phyloP scores from a whole-genome alignment of 495 filamentous ascomycete genomes.

The Astrothelium macrocarpum region DNA sequence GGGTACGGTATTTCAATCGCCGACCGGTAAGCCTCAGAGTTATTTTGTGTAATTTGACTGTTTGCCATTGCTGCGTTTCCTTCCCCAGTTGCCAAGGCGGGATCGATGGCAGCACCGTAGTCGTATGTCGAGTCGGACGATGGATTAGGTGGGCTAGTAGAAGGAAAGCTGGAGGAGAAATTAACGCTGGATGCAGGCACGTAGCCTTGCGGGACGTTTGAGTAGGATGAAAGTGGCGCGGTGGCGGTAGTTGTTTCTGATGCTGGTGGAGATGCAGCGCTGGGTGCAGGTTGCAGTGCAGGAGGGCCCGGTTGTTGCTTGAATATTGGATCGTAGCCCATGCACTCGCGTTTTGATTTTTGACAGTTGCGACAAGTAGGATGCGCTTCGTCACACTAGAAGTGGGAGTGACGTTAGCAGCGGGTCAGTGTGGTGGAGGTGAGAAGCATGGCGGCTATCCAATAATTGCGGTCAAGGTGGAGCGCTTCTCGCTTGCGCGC shows the following conservation, averaged over 20 bases:
- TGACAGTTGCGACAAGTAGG: conserved; percentile 94
- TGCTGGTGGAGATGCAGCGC: conserved; percentile 28
- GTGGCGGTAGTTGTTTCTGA: conserved; percentile 24
- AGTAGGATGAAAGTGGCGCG: conserved; percentile 20
- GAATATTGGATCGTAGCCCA: conserved; percentile 98
- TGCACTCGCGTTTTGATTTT: conserved; percentile 94
- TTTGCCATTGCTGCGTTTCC: conserved; percentile 19
- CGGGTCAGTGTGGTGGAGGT: neutral
- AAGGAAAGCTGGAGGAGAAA: conserved; percentile 44
- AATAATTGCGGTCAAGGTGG: neutral
- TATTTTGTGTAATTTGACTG: neutral
- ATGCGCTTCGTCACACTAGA: conserved; percentile 90
- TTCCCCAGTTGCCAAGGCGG: conserved; percentile 49
- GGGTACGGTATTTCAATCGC: conserved; percentile 8
- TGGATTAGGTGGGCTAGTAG: conserved; percentile 38
- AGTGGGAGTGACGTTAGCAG: neutral
- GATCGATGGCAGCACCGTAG: conserved; percentile 65
- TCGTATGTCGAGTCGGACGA: conserved; percentile 43
- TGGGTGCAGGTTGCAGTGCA: conserved; percentile 67
- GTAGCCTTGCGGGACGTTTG: conserved; percentile 49
- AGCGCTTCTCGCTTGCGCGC: conserved; percentile 4
- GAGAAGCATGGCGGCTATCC: neutral
- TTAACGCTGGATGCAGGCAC: conserved; percentile 50
- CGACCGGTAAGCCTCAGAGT: neutral
- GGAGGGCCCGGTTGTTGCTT: conserved; percentile 73